A percentile compares a stretch with the other conserved stretches of the same genome.
These are phyloP conservation scores for Neospermospora avenae DNA, from an alignment of 2,329 filamentous ascomycete genomes.

Conservation along the genomic window DNA sequence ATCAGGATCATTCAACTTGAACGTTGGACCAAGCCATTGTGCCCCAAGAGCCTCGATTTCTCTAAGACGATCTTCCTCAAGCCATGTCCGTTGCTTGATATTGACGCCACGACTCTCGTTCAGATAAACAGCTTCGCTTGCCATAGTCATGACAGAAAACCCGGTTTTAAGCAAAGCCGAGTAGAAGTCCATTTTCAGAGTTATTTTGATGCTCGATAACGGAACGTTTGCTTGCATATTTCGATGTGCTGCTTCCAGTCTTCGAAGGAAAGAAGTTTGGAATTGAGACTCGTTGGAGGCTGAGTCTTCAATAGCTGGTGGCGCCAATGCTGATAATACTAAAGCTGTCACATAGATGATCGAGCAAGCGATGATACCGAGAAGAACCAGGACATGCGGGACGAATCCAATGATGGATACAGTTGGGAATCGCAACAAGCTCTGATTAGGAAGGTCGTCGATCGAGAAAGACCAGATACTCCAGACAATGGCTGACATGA, in stretches of 20 bases:
- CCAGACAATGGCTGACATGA: constrained; percentile 81
- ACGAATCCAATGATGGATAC: constrained; percentile 95
- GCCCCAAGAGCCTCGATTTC: constrained; percentile 61
- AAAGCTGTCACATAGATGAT: constrained; percentile 77
- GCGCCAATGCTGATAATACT: constrained; percentile 66
- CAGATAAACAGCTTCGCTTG: constrained; percentile 91
- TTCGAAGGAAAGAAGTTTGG: constrained; percentile 46
- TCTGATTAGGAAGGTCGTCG: constrained; percentile 57
- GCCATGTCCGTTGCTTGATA: constrained; percentile 77
- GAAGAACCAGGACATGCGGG: constrained; percentile 82
- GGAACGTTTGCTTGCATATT: constrained; percentile 94
- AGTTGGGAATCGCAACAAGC: constrained; percentile 82
- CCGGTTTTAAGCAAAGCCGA: constrained; percentile 83
- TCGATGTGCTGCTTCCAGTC: constrained; percentile 68
- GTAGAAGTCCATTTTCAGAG: constrained; percentile 92
- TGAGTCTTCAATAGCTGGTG: constrained; percentile 26
- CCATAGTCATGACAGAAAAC: constrained; percentile 85
- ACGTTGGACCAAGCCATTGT: constrained; percentile 35
- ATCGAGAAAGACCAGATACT: constrained; percentile 63
- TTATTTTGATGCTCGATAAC: constrained; percentile 74
- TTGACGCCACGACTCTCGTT: constrained; percentile 81
- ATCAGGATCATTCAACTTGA: constrained; percentile 28
- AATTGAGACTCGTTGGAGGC: constrained; percentile 34
- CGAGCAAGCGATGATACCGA: constrained; percentile 73
- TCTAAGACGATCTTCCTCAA: constrained; percentile 80